These are phyloP conservation scores for Blastobotrys elegans DNA, from an alignment of 1,139 yeast species.

Conservation along the genomic window DNA sequence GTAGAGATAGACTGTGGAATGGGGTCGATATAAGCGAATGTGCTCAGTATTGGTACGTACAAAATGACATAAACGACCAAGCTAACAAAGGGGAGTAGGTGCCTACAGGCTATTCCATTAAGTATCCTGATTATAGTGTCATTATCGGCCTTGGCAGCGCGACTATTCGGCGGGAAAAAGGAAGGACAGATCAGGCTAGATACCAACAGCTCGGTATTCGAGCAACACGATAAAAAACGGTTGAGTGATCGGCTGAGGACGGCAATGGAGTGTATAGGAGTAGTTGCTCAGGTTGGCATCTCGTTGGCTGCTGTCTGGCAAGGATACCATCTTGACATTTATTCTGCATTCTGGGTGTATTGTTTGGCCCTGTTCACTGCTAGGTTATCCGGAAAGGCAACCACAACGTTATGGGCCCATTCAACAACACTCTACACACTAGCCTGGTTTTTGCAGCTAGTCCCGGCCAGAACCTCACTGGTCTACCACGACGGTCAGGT, in stretches of 20 bases:
- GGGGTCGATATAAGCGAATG: background rate
- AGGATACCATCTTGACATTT: background rate
- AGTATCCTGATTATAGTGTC: background rate
- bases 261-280: background rate
- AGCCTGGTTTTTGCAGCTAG: background rate
- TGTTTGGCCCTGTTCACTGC: background rate
- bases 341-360: background rate
- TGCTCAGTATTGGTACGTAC: background rate
- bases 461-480: background rate
- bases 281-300: background rate
- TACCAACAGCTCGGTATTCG: background rate
- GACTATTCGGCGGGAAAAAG: background rate
- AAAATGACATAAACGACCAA: too few species aligned
- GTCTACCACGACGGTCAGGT: background rate
- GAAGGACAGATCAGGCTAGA: constrained; percentile 1
- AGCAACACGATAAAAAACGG: background rate
- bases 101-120: background rate
- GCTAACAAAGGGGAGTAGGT: background rate
- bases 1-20: background rate
- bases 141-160: too few species aligned
- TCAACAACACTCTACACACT: background rate
- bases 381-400: too few species aligned
- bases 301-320: background rate
- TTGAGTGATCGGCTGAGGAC: background rate
- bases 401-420: constrained; percentile 1